Evolutionary conservation across 1,284 basidiomycete genomes (phyloP).

Genomic region (Limonomyces culmigenus): DNA sequence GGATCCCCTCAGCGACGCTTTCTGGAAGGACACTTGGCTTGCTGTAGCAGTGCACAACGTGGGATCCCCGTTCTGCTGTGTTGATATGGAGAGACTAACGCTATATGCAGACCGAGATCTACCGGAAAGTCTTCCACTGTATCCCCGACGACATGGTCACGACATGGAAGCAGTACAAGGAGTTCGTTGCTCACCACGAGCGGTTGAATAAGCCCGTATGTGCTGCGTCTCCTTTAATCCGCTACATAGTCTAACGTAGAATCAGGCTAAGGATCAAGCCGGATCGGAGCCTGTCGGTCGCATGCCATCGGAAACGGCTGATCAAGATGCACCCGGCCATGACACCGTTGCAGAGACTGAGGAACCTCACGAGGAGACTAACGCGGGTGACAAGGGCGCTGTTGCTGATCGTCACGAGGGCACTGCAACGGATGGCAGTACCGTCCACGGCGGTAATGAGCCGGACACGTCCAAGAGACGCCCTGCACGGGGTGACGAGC

Average conservation of each 20-base stretch:
- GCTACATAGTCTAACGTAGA: no score
- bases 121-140: constrained; percentile 83
- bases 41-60: constrained; percentile 76
- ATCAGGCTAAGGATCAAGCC: constrained; percentile 26
- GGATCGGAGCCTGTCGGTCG: constrained; percentile 27
- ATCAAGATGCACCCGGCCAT: constrained; percentile 21
- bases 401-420: constrained; percentile 5
- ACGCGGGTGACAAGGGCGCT: constrained; percentile 6
- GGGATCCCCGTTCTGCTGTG: constrained; percentile 13
- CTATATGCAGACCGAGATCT: constrained; percentile 68
- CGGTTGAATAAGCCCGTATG: constrained; percentile 52
- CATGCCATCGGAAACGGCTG: constrained; percentile 39
- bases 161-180: constrained; percentile 91
- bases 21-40: constrained; percentile 85
- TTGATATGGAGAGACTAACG: neutral
- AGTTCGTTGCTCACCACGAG: constrained; percentile 66
- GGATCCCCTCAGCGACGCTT: constrained; percentile 72
- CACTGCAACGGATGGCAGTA: constrained; percentile 4
- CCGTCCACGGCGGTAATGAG: constrained; percentile 7
- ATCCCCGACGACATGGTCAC: constrained; percentile 82
- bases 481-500: constrained; percentile 36
- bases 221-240: constrained; percentile 5
- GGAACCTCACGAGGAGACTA: neutral
- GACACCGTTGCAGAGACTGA: neutral
- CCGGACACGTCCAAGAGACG: constrained; percentile 7